Evolutionary conservation across 306 rosid species (phyloP), one percentile per base, ranked within the genome.

Genomic region (Urtica urens): DNA sequence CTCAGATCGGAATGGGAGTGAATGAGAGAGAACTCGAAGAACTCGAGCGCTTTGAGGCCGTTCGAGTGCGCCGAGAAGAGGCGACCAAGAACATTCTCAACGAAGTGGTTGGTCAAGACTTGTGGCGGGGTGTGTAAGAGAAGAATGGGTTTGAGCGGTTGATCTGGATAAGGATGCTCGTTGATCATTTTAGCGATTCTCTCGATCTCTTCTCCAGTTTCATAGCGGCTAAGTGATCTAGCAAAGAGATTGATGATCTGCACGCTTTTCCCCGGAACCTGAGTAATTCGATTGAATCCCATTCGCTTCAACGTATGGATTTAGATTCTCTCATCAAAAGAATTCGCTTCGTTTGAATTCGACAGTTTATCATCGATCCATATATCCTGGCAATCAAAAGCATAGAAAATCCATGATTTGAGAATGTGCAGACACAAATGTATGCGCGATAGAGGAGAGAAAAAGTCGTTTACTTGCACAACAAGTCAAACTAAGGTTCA

Each of bases 41-140:
- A 77, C 23, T 84, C 95, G 31, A 84, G 57, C 20, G 87, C 97
- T 28, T 84, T 84, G 17, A 90, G 95, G 41, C 95, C 97, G 39
- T 84, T 90, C 46, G 79, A 68, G 49, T 90, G 95, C 3, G 95
- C 68, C 21, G 94, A 80, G 29, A 90, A 90, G 11, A 90, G 70
- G 35, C 76, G 68, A 11, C 78, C 82, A 0, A 84, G 78, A 49
- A 84, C 76, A 15, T 61, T 67, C 46, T 81, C 77, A 3, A 77
- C 72, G 21, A 81, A 58, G 20, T 51, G 34, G 40, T 69, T 51
- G 25, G 87, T 53, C 26, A 75, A 66, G 51, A 61, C 53, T 31
- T 66, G 45, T 33, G 73, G 72, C 46, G 87, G 81, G 53, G 79
- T 77, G 57, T 52, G 42, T 7, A 23, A 71, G 40, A 70, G 52